Conservation (phyloP, 345 rosid species). For the Rhizophora apiculata region DNA sequence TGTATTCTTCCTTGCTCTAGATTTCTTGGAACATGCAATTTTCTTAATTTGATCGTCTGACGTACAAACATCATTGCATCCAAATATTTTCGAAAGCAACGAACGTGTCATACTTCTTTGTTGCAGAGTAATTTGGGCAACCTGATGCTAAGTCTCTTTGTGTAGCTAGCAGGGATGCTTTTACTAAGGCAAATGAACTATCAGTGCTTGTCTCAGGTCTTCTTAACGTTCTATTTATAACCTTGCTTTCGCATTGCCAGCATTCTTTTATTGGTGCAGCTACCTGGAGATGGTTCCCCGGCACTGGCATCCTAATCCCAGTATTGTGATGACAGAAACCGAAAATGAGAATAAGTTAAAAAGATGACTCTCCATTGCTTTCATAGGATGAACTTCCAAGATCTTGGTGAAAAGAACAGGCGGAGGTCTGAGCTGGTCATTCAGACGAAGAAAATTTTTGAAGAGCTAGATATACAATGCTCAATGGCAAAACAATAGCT, state of each 20-base stretch:
- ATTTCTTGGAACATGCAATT: no score
- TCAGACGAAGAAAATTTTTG: conserved; percentile 48
- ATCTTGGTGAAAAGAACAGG: conserved; percentile 42
- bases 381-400: conserved; percentile 62
- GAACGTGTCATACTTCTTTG: neutral
- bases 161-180: no score
- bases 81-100: neutral
- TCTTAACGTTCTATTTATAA: no score
- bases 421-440: conserved; percentile 47
- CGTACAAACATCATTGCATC: neutral
- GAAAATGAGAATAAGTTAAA: conserved; percentile 49
- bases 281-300: conserved; percentile 37
- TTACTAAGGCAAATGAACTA: no score
- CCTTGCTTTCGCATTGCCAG: neutral
- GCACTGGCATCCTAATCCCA: conserved; percentile 43
- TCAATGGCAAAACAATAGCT: no score
- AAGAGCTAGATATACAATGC: conserved; percentile 36
- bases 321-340: conserved; percentile 46
- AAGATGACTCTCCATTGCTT: conserved; percentile 31
- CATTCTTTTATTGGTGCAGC: conserved; percentile 18
- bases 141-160: no score
- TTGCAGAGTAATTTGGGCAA: no score
- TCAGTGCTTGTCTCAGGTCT: no score
- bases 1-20: neutral
- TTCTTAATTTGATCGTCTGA: no score